phyloP scores from a whole-genome alignment of 305 asterid species.

The Caryopteris hybrid region DNA sequence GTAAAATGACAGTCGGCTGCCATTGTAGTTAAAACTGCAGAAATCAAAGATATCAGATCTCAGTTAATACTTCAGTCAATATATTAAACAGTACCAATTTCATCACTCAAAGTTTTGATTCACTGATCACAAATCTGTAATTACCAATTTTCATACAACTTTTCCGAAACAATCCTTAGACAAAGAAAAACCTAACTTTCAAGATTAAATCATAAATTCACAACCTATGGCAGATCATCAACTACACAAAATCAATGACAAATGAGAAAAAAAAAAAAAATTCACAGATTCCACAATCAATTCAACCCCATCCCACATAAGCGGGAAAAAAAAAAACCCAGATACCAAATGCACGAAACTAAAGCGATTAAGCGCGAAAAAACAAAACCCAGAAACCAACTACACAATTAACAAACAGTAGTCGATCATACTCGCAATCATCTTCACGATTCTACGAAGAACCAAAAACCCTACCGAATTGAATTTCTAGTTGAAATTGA shows the following conservation, averaged over 20 bases:
- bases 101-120: neutral
- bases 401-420: neutral
- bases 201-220: neutral
- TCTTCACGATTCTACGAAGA: neutral
- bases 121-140: neutral
- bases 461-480: slow-evolving; percentile 5
- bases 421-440: slow-evolving; percentile 23
- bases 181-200: neutral
- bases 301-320: neutral
- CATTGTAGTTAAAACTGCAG: slow-evolving; percentile 39
- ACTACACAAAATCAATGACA: neutral
- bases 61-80: slow-evolving; percentile 9
- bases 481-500: slow-evolving; percentile 14
- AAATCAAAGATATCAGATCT: slow-evolving; percentile 22
- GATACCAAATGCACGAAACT: neutral
- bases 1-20: slow-evolving; percentile 37
- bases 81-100: neutral
- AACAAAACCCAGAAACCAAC: neutral
- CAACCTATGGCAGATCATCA: neutral
- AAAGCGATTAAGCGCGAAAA: too few relatives aligned
- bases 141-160: neutral
- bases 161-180: too few relatives aligned
- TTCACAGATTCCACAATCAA: slow-evolving; percentile 3
- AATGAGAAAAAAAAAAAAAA: neutral
- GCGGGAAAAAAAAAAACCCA: neutral